A percentile compares a stretch with the other conserved stretches of the same genome.
Conservation (phyloP, 176 grass and related monocot genomes). For the Puccinellia tenuiflora region DNA sequence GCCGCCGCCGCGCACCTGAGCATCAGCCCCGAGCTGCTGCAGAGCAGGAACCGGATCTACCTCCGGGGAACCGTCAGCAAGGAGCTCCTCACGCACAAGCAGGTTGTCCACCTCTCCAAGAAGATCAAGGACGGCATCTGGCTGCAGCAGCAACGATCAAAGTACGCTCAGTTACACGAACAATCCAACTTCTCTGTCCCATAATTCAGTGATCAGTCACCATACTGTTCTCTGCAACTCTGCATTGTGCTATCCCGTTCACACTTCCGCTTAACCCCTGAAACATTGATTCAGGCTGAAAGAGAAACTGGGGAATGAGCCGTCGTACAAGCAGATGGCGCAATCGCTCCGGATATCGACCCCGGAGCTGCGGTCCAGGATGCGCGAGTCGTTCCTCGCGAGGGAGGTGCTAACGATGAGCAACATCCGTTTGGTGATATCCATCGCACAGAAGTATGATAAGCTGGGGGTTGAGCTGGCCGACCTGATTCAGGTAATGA, state of each 20-base stretch:
- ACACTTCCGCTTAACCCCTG: background rate
- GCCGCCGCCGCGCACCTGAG: slow-evolving; percentile 10
- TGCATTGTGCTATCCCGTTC: background rate
- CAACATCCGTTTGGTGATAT: slow-evolving; percentile 94
- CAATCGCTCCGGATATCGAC: slow-evolving; percentile 54
- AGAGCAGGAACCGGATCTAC: slow-evolving; percentile 60
- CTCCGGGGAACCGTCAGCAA: slow-evolving; percentile 66
- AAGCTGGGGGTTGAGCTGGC: slow-evolving; percentile 79
- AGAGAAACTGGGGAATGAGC: slow-evolving; percentile 80
- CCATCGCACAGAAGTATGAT: slow-evolving; percentile 94
- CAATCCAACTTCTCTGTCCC: background rate
- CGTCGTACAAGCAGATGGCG: slow-evolving; percentile 65
- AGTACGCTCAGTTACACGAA: slow-evolving; percentile 30
- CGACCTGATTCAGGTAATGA: slow-evolving; percentile 86
- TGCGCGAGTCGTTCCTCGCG: slow-evolving; percentile 70
- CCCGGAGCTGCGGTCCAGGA: slow-evolving; percentile 49
- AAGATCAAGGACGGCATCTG: slow-evolving; percentile 85
- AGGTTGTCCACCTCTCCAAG: slow-evolving; percentile 85
- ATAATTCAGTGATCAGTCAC: background rate
- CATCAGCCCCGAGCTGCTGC: slow-evolving; percentile 72
- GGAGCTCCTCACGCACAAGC: slow-evolving; percentile 80
- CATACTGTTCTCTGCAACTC: background rate
- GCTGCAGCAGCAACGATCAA: slow-evolving; percentile 66
- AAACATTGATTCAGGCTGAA: slow-evolving; percentile 50
- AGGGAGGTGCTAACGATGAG: slow-evolving; percentile 87